These are phyloP conservation scores for Daldinia decipiens DNA, from an alignment of 495 filamentous ascomycete species.

Conservation along the genomic window DNA sequence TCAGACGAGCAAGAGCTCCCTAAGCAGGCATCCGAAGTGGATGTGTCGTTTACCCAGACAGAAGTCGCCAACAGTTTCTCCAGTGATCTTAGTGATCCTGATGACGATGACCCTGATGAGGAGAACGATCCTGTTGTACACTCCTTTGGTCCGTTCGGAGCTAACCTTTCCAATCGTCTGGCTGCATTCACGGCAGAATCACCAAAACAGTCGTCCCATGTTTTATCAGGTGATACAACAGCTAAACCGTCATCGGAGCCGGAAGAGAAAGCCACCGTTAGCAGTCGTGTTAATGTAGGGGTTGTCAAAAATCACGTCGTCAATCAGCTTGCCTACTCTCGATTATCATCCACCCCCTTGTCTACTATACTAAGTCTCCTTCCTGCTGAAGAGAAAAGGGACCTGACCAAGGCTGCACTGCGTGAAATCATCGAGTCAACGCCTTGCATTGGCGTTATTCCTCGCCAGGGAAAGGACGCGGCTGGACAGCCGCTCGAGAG, in stretches of 20 bases:
- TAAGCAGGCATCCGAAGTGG: constrained; percentile 20
- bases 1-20: constrained; percentile 58
- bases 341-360: constrained; percentile 90
- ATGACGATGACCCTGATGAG: constrained; percentile 82
- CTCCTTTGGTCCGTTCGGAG: constrained; percentile 88
- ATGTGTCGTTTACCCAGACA: constrained; percentile 48
- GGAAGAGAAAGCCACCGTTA: constrained; percentile 33
- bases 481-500: constrained; percentile 92
- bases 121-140: constrained; percentile 92
- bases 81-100: constrained; percentile 71
- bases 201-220: constrained; percentile 57
- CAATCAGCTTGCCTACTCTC: constrained; percentile 96
- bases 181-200: constrained; percentile 75
- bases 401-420: constrained; percentile 69
- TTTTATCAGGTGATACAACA: constrained; percentile 42
- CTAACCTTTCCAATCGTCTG: constrained; percentile 80
- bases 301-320: constrained; percentile 79
- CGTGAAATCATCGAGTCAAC: constrained; percentile 75
- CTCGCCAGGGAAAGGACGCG: constrained; percentile 92
- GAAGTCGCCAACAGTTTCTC: constrained; percentile 58
- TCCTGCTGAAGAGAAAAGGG: constrained; percentile 70
- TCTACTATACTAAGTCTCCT: constrained; percentile 87
- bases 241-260: constrained; percentile 44
- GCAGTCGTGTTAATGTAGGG: constrained; percentile 33
- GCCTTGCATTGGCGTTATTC: constrained; percentile 84